A percentile compares a stretch with the other conserved stretches of the same genome.
These are phyloP conservation scores for Rhypophila decipiens DNA, from an alignment of 495 filamentous ascomycete species.

Conservation along the genomic window DNA sequence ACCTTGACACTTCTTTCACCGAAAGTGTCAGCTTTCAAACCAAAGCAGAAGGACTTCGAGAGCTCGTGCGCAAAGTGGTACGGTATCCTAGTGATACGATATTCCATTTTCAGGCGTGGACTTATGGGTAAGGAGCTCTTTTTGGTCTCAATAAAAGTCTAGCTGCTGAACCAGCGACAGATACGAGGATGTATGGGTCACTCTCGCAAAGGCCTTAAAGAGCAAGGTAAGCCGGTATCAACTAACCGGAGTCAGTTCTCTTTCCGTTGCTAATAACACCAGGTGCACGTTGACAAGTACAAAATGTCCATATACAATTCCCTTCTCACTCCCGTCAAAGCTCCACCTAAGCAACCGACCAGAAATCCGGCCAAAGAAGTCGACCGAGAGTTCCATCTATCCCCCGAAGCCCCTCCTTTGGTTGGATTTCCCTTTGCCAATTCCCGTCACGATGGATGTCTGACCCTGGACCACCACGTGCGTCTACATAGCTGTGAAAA, in stretches of 20 bases:
- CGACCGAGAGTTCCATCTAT: conserved; percentile 30
- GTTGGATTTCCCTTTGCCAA: conserved; percentile 77
- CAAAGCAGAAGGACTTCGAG: conserved; percentile 66
- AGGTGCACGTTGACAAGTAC: conserved; percentile 82
- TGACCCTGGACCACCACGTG: conserved; percentile 58
- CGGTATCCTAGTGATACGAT: conserved; percentile 67
- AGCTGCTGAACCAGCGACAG: conserved; percentile 8
- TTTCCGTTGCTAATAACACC: conserved; percentile 3
- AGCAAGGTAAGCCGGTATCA: conserved; percentile 46
- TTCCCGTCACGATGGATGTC: conserved; percentile 55
- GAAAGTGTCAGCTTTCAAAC: conserved; percentile 39
- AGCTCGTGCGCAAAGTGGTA: conserved; percentile 63
- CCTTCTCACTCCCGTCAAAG: no score
- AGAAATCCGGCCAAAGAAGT: conserved; percentile 25
- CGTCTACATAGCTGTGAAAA: conserved; percentile 86
- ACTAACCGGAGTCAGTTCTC: neutral
- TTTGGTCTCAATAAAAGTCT: neutral
- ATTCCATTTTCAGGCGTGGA: conserved; percentile 89
- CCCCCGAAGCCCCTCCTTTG: conserved; percentile 58
- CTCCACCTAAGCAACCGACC: no score
- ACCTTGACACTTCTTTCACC: conserved; percentile 81
- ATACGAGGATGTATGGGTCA: conserved; percentile 86
- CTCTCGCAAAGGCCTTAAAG: conserved; percentile 62
- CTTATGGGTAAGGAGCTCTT: conserved; percentile 70
- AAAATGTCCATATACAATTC: conserved; percentile 68